Percentiles rank a stretch among this genome's conserved stretches.
These are phyloP conservation scores for Prunus padus DNA, from an alignment of 306 rosid species.

Conservation along the genomic window DNA sequence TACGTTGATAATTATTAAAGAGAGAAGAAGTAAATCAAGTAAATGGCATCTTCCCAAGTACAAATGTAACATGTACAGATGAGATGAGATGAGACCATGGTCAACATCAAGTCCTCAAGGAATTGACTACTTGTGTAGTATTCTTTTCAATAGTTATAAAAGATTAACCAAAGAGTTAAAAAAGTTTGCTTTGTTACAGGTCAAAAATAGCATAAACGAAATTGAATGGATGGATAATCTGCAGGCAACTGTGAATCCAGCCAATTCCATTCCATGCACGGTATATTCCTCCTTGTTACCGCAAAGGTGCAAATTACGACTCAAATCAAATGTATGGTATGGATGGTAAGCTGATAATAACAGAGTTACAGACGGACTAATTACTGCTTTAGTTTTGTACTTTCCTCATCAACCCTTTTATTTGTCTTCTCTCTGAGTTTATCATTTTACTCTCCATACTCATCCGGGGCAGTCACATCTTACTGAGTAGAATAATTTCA, in stretches of 20 bases:
- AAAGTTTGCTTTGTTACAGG: background rate
- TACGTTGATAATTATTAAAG: too few relatives aligned
- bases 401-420: background rate
- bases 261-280: background rate
- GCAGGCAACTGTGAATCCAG: too few relatives aligned
- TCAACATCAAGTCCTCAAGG: too few relatives aligned
- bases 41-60: background rate
- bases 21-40: background rate
- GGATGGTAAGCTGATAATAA: background rate
- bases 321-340: too few relatives aligned
- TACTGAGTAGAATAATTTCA: background rate
- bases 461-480: slow-evolving; percentile 6
- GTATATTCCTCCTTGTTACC: background rate
- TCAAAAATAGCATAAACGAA: background rate
- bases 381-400: background rate
- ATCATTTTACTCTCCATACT: background rate
- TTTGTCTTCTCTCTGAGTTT: background rate
- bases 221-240: too few relatives aligned
- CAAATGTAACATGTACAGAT: background rate
- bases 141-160: background rate
- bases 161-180: background rate
- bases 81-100: background rate
- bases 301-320: too few relatives aligned
- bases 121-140: too few relatives aligned
- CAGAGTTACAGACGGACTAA: background rate